These are phyloP conservation scores for Eustoma russellianum DNA, from an alignment of 257 asterid species.

Conservation along the genomic window DNA sequence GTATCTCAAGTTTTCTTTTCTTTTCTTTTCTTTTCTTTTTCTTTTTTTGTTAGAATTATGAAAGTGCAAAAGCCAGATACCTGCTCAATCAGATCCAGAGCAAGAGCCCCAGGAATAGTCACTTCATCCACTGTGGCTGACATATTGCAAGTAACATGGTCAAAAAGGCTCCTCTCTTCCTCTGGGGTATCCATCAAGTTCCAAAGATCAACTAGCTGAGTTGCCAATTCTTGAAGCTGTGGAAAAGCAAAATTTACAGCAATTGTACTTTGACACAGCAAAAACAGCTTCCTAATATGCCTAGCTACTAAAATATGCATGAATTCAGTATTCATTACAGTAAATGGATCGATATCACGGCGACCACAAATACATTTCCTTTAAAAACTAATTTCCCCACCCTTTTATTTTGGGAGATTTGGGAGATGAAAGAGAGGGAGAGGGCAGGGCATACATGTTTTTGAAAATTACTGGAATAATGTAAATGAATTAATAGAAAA, in stretches of 20 bases:
- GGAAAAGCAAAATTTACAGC: conserved; percentile 7
- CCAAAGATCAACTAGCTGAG: conserved; percentile 88
- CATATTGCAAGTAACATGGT: conserved; percentile 64
- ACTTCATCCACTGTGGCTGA: conserved; percentile 84
- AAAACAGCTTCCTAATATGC: no score
- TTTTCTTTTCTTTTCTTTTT: no score
- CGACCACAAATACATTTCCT: no score
- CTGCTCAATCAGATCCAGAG: conserved; percentile 73
- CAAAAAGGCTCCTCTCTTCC: conserved; percentile 58
- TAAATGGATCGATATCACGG: no score
- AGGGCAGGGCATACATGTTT: background rate
- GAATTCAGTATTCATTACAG: no score
- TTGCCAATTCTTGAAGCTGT: conserved; percentile 91
- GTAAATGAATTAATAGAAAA: no score
- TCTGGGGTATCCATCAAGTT: conserved; percentile 91
- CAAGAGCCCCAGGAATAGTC: conserved; percentile 74
- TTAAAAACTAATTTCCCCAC: no score
- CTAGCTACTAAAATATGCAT: no score
- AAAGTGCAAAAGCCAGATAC: conserved; percentile 20
- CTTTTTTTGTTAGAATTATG: background rate
- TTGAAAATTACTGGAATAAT: no score
- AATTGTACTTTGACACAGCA: no score
- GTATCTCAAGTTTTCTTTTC: background rate
- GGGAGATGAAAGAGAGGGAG: no score
- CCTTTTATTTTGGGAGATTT: no score